A percentile compares a stretch with the other conserved stretches of the same genome.
Evolutionary conservation across 345 rosid species (phyloP).

Genomic region (Turritis glabra): DNA sequence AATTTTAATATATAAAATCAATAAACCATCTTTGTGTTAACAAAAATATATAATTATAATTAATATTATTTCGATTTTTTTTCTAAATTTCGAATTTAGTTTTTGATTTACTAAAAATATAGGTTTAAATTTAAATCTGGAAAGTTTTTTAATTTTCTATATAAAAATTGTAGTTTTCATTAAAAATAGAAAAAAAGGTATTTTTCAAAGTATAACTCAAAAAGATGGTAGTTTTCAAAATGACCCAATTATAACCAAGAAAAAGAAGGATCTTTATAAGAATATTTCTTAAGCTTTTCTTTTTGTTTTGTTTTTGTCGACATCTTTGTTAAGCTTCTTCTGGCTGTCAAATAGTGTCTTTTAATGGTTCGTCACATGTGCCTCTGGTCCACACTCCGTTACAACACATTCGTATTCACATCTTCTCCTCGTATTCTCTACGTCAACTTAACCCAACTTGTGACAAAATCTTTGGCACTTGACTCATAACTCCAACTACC

Average conservation of each 20-base stretch:
- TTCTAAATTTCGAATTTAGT: too few relatives aligned
- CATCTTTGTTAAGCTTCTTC: conserved; percentile 19
- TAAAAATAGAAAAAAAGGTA: too few relatives aligned
- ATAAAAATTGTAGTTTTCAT: too few relatives aligned
- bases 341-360: conserved; percentile 41
- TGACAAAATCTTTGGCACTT: conserved; percentile 8
- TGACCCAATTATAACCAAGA: not conserved
- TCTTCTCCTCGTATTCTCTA: conserved; percentile 20
- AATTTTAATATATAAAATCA: too few relatives aligned
- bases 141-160: too few relatives aligned
- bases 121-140: too few relatives aligned
- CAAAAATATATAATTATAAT: too few relatives aligned
- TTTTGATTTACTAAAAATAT: too few relatives aligned
- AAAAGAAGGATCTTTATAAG: conserved; percentile 20
- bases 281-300: not conserved
- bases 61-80: too few relatives aligned
- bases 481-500: conserved; percentile 15
- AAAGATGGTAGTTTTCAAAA: too few relatives aligned
- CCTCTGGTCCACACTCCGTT: conserved; percentile 35
- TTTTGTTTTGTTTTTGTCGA: not conserved
- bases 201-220: too few relatives aligned
- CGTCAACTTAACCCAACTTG: conserved; percentile 35
- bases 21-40: too few relatives aligned
- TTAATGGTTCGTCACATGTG: conserved; percentile 38
- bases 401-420: conserved; percentile 17